Conservation (phyloP, 768 basidiomycete species). For the Mycena galopus region DNA sequence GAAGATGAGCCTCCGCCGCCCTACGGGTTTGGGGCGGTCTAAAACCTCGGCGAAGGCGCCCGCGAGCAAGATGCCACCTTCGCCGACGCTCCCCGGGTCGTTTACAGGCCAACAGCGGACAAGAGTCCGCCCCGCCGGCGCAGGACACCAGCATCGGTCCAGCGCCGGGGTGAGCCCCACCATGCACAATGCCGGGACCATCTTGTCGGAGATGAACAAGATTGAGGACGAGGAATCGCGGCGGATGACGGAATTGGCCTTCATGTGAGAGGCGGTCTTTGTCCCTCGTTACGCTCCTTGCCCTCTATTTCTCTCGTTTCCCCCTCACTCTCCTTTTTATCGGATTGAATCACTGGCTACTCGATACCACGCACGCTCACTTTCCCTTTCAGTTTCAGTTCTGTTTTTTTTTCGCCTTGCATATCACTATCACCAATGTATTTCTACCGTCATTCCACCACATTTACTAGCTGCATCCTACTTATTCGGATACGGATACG, state of each 20-base stretch:
- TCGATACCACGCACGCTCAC: background rate
- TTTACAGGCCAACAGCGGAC: conserved; percentile 18
- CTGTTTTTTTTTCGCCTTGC: background rate
- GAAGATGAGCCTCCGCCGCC: conserved; percentile 28
- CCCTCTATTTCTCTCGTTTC: conserved; percentile 48
- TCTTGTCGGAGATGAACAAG: conserved; percentile 61
- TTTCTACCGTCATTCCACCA: conserved; percentile 2
- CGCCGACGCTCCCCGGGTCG: conserved; percentile 37
- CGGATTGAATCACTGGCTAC: background rate
- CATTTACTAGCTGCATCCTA: background rate
- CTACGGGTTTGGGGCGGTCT: conserved; percentile 17
- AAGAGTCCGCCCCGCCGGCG: conserved; percentile 17
- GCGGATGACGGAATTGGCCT: conserved; percentile 80
- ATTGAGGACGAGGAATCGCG: conserved; percentile 80
- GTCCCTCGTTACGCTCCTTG: conserved; percentile 39
- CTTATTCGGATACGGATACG: background rate
- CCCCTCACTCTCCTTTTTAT: background rate
- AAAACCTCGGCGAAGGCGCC: conserved; percentile 35
- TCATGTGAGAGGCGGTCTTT: conserved; percentile 54
- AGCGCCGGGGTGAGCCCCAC: conserved; percentile 69
- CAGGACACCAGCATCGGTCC: conserved; percentile 45
- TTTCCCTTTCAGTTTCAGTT: background rate
- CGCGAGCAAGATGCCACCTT: conserved; percentile 50
- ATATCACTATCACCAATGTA: conserved; percentile 2
- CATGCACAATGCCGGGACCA: conserved; percentile 70